Evolutionary conservation across 73 alveolate species (phyloP), one percentile per base, ranked within the genome.

Genomic region (Loxodes magnus): DNA sequence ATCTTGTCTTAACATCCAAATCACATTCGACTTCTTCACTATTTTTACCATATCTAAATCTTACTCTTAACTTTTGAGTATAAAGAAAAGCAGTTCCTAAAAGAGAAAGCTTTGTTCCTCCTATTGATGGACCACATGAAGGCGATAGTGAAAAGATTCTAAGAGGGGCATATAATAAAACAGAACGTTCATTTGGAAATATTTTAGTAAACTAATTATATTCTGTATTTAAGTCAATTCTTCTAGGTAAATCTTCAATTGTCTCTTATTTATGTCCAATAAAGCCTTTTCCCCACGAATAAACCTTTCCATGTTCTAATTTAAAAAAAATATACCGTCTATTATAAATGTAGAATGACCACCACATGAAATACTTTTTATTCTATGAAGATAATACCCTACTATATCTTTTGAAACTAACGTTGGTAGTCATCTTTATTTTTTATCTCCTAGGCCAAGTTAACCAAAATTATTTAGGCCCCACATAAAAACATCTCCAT

Each of bases 41-140:
- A 20, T 74, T 56, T 29, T 93, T 91, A 19, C 98, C 98, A 63
- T 86, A 86, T 28, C 84, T 65, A 53, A 90, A 93, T 60, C 99
- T 59, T 0, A 90, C 97, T 50, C 86, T 67, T 39, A 90, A 72
- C 73, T 82, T 93, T 33, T 82, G 96, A 28, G 91, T 75, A n/a
- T 90, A 84, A 20, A 82, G 74, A 57, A 93, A 93, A 16, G 97
- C 99, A 22, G 98, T 89, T 12, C 99, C 99, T 27, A 78, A 64
- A 19, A 93, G 74, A 37, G 93, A 52, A 25, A 93, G 55, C 41
- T 68, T 67, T 26, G 99, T 93, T 17, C 95, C 95, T 35, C 99
- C 99, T 10, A 82, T 57, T n/a, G 98, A 93, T 12, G 99, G 99
- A 19, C 99, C 98, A 67, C 96, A 88, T 44, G 67, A 72, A 29